Conservation (phyloP, 2,329 filamentous ascomycete species). For the Blastomyces gilchristii region DNA sequence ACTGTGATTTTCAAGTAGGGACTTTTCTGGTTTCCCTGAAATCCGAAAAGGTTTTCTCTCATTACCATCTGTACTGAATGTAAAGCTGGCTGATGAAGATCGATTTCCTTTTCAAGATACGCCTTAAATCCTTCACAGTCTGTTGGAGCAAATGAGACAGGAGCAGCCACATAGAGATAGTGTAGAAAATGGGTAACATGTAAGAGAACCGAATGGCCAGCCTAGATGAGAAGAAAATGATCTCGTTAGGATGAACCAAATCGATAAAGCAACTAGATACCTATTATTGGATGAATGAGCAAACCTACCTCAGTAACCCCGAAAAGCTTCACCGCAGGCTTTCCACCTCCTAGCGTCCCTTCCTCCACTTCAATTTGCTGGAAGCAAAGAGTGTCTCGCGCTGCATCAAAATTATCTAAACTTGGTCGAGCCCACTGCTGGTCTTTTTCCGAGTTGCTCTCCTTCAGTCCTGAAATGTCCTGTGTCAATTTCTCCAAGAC, state of each 20-base stretch:
- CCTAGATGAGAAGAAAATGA: constrained; percentile 27
- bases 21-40: constrained; percentile 83
- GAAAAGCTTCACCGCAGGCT: constrained; percentile 77
- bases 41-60: constrained; percentile 85
- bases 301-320: constrained; percentile 65
- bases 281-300: too few relatives aligned
- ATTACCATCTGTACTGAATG: constrained; percentile 71
- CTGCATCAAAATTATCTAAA: constrained; percentile 51
- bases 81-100: constrained; percentile 62
- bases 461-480: constrained; percentile 75
- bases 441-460: constrained; percentile 82
- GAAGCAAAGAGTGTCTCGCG: constrained; percentile 65
- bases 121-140: constrained; percentile 70
- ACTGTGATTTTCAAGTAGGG: constrained; percentile 92
- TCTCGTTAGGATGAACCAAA: not conserved
- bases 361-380: constrained; percentile 95
- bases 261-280: not conserved
- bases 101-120: constrained; percentile 69
- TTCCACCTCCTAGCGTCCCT: constrained; percentile 66
- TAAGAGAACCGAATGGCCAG: constrained; percentile 81
- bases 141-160: constrained; percentile 63
- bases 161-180: constrained; percentile 88
- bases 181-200: constrained; percentile 95
- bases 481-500: constrained; percentile 93
- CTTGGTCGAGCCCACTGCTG: constrained; percentile 74